These are phyloP conservation scores for Verbena officinalis DNA, from an alignment of 257 asterid species.

Conservation along the genomic window DNA sequence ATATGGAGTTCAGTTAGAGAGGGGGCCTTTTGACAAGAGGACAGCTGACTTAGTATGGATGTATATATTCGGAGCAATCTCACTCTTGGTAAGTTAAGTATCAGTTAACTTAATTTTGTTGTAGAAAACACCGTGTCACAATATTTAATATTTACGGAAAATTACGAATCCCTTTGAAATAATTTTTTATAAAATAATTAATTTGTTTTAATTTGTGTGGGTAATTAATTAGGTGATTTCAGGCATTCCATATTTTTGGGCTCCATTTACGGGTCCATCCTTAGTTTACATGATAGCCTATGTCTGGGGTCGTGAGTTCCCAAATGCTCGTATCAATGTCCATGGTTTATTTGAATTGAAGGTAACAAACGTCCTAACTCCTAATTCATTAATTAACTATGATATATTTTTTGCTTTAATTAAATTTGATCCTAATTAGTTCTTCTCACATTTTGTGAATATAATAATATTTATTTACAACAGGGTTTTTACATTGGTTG, in stretches of 20 bases:
- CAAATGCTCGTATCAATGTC: conserved; percentile 51
- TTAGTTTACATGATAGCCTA: conserved; percentile 48
- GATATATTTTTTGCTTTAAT: background rate
- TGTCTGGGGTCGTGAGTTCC: conserved; percentile 59
- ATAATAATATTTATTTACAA: too few relatives aligned
- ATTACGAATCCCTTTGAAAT: too few relatives aligned
- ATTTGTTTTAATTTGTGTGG: background rate
- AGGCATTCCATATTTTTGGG: conserved; percentile 48
- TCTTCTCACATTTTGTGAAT: too few relatives aligned
- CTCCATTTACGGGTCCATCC: conserved; percentile 47
- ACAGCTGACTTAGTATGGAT: conserved; percentile 57
- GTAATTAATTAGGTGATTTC: conserved; percentile 43
- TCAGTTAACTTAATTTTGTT: background rate
- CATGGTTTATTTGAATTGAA: conserved; percentile 51
- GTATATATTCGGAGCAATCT: conserved; percentile 46
- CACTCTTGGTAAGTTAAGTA: conserved; percentile 42
- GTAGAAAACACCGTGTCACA: background rate
- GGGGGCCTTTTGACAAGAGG: conserved; percentile 61
- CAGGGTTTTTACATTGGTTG: conserved; percentile 39
- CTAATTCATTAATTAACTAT: background rate
- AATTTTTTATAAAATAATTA: background rate
- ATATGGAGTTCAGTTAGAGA: conserved; percentile 54
- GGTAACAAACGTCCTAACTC: too few relatives aligned
- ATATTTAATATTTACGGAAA: too few relatives aligned
- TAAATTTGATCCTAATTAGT: background rate